Conservation (phyloP, 192 early-diverging fungal species). For the Mortierella hygrophila region DNA sequence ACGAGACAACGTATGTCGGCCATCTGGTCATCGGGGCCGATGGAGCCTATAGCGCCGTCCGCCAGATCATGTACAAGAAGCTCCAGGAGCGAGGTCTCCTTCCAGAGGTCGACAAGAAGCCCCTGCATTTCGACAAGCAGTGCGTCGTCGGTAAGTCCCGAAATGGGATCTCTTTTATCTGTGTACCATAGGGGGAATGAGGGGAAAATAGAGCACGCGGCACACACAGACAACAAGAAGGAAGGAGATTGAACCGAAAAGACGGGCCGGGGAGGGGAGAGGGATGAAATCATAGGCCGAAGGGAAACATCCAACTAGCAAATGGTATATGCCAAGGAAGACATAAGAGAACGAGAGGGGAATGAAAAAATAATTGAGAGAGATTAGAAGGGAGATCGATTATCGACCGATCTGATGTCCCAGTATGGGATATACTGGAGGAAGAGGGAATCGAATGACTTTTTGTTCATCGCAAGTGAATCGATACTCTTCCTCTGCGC, state of each 20-base stretch:
- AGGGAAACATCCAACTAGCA: too few species aligned
- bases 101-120: conserved; percentile 43
- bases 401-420: conserved; percentile 4
- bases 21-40: conserved; percentile 45
- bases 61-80: conserved; percentile 45
- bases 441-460: not conserved
- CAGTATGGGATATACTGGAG: not conserved
- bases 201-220: not conserved
- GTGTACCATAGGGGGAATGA: not conserved
- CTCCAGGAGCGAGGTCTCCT: conserved; percentile 21
- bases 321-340: not conserved
- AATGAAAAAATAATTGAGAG: not conserved
- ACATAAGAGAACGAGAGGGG: not conserved
- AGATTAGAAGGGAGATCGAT: not conserved
- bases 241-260: not conserved
- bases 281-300: not conserved
- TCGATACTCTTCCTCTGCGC: not conserved
- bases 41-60: conserved; percentile 48
- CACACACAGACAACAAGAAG: not conserved
- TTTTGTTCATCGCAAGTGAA: not conserved
- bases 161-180: not conserved
- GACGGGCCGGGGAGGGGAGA: not conserved
- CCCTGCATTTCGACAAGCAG: conserved; percentile 48
- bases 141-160: conserved; percentile 44
- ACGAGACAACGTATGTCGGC: conserved; percentile 48